Conservation (phyloP, 1,284 basidiomycete genomes). For the Exsudoporus floridanus region DNA sequence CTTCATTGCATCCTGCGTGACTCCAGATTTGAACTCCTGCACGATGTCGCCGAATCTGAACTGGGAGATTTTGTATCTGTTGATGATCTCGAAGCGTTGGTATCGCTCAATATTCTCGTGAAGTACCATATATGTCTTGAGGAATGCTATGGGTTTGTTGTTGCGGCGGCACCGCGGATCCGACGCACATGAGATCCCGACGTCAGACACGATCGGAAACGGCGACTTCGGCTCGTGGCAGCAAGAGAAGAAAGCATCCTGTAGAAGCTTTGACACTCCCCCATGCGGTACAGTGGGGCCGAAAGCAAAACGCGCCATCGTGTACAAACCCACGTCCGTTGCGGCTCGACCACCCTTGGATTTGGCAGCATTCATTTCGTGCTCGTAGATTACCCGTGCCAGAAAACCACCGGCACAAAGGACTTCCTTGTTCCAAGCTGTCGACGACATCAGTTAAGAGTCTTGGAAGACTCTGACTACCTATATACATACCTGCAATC, state of each 20-base stretch:
- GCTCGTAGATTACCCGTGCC: conserved; percentile 86
- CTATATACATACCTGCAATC: conserved; percentile 56
- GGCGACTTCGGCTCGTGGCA: conserved; percentile 25
- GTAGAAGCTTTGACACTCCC: conserved; percentile 72
- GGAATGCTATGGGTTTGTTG: conserved; percentile 1
- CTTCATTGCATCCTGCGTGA: conserved; percentile 73
- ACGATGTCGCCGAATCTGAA: conserved; percentile 83
- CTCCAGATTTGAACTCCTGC: conserved; percentile 47
- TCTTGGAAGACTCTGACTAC: not conserved
- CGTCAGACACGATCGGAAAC: conserved; percentile 55
- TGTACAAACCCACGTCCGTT: conserved; percentile 65
- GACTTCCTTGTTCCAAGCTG: conserved; percentile 87
- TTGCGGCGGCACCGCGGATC: conserved; percentile 1
- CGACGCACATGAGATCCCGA: conserved; percentile 50
- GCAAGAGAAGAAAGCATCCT: conserved; percentile 81
- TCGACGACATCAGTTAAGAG: not conserved
- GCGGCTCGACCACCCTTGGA: conserved; percentile 48
- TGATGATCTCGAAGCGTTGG: conserved; percentile 49
- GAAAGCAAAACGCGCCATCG: conserved; percentile 86
- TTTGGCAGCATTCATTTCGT: conserved; percentile 58
- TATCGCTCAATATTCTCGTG: conserved; percentile 41
- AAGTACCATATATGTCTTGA: conserved; percentile 10
- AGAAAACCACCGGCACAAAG: conserved; percentile 81
- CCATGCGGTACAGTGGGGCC: conserved; percentile 78
- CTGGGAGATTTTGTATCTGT: conserved; percentile 57